phyloP scores from a whole-genome alignment of 2,329 filamentous ascomycete genomes.

The Colletotrichum tamarilloi region DNA sequence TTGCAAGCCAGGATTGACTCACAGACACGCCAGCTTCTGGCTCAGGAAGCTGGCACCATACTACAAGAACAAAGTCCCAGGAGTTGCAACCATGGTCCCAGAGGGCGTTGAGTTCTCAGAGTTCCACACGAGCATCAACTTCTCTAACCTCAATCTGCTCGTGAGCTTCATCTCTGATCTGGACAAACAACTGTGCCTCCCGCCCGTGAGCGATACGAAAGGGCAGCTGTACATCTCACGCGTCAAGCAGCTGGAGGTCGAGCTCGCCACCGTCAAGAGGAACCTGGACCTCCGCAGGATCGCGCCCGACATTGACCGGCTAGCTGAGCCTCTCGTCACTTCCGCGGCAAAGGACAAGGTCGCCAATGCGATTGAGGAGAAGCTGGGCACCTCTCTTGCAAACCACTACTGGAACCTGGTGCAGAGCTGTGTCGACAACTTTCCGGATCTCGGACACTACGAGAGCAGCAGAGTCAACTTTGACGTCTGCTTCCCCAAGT shows the following conservation, averaged over 20 bases:
- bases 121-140: background rate
- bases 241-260: background rate
- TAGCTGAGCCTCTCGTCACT: background rate
- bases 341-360: background rate
- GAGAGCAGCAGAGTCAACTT: background rate
- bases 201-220: background rate
- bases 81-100: background rate
- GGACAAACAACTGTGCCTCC: background rate
- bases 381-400: background rate
- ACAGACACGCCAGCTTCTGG: background rate
- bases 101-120: background rate
- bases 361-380: background rate
- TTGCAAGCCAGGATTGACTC: slow-evolving; percentile 45
- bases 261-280: background rate
- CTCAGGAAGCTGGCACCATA: background rate
- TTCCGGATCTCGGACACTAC: background rate
- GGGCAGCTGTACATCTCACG: background rate
- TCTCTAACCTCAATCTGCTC: background rate
- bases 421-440: background rate
- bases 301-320: background rate
- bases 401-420: background rate
- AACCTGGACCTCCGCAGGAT: background rate
- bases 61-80: background rate
- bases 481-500: background rate
- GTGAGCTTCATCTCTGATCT: background rate